Evolutionary conservation across 805 yeast species (phyloP), one percentile per base, ranked within the genome.

Genomic region (Phaffomyces opuntiae): DNA sequence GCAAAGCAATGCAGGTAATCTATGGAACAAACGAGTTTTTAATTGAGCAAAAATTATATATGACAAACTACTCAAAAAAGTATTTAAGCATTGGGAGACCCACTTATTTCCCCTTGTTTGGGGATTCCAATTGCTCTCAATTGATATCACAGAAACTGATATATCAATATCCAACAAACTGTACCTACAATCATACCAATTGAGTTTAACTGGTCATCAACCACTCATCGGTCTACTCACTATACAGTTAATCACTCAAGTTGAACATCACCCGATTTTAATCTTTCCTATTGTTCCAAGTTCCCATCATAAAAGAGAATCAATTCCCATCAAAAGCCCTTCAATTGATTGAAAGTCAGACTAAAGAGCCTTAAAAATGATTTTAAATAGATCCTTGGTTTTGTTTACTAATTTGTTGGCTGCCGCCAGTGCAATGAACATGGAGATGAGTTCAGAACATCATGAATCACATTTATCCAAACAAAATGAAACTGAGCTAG

Each of bases 401-500:
- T 9, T 44, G 8, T 16, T 25, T 3, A 19, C 27, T 11, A 9
- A 45, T 17, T 25, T 39, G 5, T 39, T 42, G 24, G 39, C 49
- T 33, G 44, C 44, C 19, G 39, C 26, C 17, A 9, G 17, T 29
- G 5, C 27, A 25, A 35, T 26, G 38, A 27, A 26, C 14, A 42
- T 36, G 42, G 37, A 40, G 2, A 40, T 40, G 44, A n/a, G 13
- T 9, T n/a, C 29, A 8, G 12, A 29, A 4, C 31, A 34, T 51
- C 51, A 40, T 5, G 16, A 44, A 8, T 9, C 33, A 3, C 3
- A 25, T 4, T 7, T n/a, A 4, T 17, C 36, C 16, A 9, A 8
- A 9, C 21, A 8, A 25, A 34, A 26, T 40, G 53, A 38, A 46
- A 56, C 52, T 24, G 47, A 53, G 14, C 21, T 65, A 14, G 45